A percentile compares a stretch with the other conserved stretches of the same genome.
These are phyloP conservation scores for Neonothopanus nambi DNA, from an alignment of 1,284 basidiomycete species.

Conservation along the genomic window DNA sequence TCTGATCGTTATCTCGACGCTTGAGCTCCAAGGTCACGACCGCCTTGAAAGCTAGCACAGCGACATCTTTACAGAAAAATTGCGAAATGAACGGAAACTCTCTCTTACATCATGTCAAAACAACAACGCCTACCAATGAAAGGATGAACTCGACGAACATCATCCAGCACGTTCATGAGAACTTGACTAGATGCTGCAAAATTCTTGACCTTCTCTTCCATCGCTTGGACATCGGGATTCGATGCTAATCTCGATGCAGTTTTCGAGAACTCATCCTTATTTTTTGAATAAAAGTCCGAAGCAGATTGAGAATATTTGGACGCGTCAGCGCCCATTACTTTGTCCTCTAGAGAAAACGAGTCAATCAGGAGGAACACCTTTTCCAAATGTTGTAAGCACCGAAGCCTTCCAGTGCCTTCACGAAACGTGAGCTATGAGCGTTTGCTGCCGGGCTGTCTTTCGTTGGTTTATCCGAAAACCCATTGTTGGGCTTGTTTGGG, in stretches of 20 bases:
- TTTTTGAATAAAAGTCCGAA: not conserved
- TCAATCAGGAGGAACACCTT: too few relatives aligned
- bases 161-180: slow-evolving; percentile 28
- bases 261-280: not conserved
- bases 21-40: slow-evolving; percentile 30
- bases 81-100: not conserved
- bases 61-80: slow-evolving; percentile 17
- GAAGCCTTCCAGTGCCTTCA: too few relatives aligned
- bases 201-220: slow-evolving; percentile 22
- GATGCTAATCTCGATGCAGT: not conserved
- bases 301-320: not conserved
- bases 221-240: not conserved
- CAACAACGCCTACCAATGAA: slow-evolving; percentile 4
- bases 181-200: slow-evolving; percentile 27
- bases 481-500: too few relatives aligned
- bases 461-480: too few relatives aligned
- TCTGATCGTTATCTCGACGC: slow-evolving; percentile 29
- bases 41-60: slow-evolving; percentile 32
- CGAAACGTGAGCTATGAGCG: too few relatives aligned
- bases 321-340: not conserved
- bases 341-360: too few relatives aligned
- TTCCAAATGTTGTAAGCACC: too few relatives aligned
- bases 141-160: slow-evolving; percentile 28
- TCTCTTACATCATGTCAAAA: not conserved
- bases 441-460: too few relatives aligned